These are phyloP conservation scores for Komagataella pastoris DNA, from an alignment of 805 yeast genomes.

Conservation along the genomic window DNA sequence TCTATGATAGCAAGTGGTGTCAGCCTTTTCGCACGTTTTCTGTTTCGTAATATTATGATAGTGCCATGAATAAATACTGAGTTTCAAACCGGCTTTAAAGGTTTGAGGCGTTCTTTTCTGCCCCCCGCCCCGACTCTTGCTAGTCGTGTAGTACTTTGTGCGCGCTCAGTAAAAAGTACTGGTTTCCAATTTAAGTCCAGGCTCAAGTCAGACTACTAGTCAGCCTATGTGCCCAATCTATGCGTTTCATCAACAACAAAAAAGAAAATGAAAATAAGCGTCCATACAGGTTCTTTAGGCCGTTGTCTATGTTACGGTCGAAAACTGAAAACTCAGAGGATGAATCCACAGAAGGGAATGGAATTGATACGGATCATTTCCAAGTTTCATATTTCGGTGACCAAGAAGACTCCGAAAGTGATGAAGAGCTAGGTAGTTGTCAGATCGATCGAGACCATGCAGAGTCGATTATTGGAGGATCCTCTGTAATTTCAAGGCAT, in stretches of 20 bases:
- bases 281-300: not conserved
- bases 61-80: not conserved
- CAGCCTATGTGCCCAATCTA: not conserved
- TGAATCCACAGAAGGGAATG: not conserved
- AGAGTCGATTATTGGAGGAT: slow-evolving; percentile 38
- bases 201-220: not conserved
- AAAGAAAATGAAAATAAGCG: not conserved
- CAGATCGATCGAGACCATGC: slow-evolving; percentile 16
- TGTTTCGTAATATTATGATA: not conserved
- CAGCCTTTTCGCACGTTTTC: not conserved
- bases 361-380: not conserved
- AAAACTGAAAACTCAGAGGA: not conserved
- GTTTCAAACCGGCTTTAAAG: too few relatives aligned
- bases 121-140: too few relatives aligned
- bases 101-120: too few relatives aligned
- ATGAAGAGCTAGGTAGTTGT: not conserved
- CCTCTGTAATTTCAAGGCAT: slow-evolving; percentile 12
- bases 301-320: not conserved
- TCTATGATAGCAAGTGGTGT: slow-evolving; percentile 22
- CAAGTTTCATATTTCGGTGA: not conserved
- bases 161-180: not conserved
- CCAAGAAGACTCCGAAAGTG: not conserved
- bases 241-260: not conserved
- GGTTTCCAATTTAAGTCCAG: not conserved
- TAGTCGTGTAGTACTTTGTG: not conserved